Conservation (phyloP, 2,329 filamentous ascomycete genomes). For the Calonectria montana region DNA sequence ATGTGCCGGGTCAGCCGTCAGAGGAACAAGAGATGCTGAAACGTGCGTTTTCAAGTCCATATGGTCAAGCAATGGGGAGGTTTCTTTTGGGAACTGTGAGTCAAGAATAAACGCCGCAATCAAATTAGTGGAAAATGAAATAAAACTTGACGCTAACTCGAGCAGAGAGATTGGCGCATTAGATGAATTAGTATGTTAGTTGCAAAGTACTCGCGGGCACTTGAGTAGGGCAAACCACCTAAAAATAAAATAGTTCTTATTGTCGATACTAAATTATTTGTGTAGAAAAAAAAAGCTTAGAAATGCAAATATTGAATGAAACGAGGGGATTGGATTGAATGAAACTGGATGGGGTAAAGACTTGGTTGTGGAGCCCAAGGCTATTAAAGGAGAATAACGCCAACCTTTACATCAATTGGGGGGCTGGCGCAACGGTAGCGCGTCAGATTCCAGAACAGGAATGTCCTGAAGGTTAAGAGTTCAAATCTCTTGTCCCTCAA, state of each 20-base stretch:
- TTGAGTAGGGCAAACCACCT: too few species aligned
- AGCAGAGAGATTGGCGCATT: not conserved
- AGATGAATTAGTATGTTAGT: not conserved
- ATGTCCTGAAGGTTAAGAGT: constrained; percentile 7
- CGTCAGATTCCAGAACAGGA: not conserved
- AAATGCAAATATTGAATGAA: not conserved
- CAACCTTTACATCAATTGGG: not conserved
- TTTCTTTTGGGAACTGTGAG: not conserved
- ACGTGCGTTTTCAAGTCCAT: not conserved
- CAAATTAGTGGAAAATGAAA: too few species aligned
- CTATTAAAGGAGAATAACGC: not conserved
- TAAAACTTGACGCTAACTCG: not conserved
- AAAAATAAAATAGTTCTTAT: too few species aligned
- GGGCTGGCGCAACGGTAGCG: constrained; percentile 8
- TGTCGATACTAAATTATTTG: too few species aligned
- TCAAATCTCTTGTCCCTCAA: constrained; percentile 10
- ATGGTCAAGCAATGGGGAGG: not conserved
- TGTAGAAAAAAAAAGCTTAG: not conserved
- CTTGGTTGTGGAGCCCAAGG: not conserved
- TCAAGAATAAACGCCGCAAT: not conserved
- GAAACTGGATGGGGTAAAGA: not conserved
- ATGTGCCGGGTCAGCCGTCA: not conserved
- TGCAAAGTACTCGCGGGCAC: too few species aligned
- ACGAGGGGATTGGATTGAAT: not conserved
- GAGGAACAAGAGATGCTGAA: not conserved